Evolutionary conservation across 257 asterid genomes (phyloP).

Genomic region (Solanum virginianum): DNA sequence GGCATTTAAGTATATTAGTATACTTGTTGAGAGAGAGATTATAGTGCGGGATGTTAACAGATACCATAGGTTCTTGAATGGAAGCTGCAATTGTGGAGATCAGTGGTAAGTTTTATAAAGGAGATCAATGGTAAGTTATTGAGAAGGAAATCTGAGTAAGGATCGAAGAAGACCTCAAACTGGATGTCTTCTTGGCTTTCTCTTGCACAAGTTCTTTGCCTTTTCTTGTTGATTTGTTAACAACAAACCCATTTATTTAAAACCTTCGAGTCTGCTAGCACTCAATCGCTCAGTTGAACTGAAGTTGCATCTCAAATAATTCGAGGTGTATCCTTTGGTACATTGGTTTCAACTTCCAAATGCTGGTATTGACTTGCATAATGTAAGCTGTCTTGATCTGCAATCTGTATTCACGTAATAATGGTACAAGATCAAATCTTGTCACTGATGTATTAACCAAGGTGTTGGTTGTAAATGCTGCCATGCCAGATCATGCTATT

Average conservation of each 20-base stretch:
- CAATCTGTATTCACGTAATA: slow-evolving; percentile 1
- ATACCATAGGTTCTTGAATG: slow-evolving; percentile 58
- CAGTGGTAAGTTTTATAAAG: neutral
- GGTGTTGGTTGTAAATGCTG: slow-evolving; percentile 26
- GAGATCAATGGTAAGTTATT: slow-evolving; percentile 19
- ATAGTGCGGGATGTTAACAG: slow-evolving; percentile 64
- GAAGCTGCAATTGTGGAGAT: slow-evolving; percentile 62
- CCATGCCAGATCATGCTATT: slow-evolving; percentile 35
- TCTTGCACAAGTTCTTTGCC: neutral
- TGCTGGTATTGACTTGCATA: slow-evolving; percentile 21
- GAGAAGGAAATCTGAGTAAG: neutral
- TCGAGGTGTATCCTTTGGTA: slow-evolving; percentile 33
- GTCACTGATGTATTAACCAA: slow-evolving; percentile 28
- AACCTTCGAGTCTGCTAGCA: neutral
- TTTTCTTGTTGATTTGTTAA: neutral
- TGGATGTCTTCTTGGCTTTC: neutral
- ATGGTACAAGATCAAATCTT: slow-evolving; percentile 14
- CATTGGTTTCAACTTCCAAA: slow-evolving; percentile 21
- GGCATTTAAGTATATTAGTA: slow-evolving; percentile 51
- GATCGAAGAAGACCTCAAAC: neutral
- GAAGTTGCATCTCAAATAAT: neutral
- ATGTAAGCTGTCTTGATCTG: slow-evolving; percentile 4
- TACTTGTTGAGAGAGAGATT: slow-evolving; percentile 42
- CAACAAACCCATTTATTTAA: neutral
- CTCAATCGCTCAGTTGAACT: neutral